These are phyloP conservation scores for Sphaerulina vaccinii DNA, from an alignment of 2,329 filamentous ascomycete genomes.

Conservation along the genomic window DNA sequence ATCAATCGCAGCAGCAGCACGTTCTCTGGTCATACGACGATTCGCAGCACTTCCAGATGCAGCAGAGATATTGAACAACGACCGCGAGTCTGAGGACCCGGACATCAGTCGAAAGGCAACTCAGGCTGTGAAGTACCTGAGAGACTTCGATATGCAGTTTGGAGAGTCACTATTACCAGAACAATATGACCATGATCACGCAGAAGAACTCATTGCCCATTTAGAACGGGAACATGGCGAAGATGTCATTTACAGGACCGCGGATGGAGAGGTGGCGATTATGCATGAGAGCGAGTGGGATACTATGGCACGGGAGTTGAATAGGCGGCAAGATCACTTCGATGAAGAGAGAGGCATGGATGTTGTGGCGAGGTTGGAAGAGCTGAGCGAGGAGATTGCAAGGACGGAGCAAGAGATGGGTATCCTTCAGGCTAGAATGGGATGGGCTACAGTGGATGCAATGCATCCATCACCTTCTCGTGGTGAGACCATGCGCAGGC, in stretches of 20 bases:
- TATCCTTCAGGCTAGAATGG: constrained; percentile 62
- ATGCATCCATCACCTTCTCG: constrained; percentile 9
- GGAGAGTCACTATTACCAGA: constrained; percentile 13
- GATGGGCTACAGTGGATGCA: constrained; percentile 23
- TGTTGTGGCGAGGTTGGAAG: constrained; percentile 18
- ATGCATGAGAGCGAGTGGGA: constrained; percentile 16
- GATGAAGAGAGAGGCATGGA: constrained; percentile 9
- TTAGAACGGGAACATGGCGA: too few species aligned
- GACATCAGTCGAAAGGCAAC: constrained; percentile 17
- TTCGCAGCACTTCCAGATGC: constrained; percentile 18
- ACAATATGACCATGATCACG: neutral
- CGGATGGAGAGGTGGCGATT: constrained; percentile 8
- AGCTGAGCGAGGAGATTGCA: constrained; percentile 18
- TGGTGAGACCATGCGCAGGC: constrained; percentile 63
- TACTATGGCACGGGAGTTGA: constrained; percentile 6
- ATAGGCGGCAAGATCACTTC: constrained; percentile 2
- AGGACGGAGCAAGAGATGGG: constrained; percentile 28
- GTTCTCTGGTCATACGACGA: constrained; percentile 30
- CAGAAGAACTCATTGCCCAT: neutral
- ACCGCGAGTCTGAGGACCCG: constrained; percentile 19
- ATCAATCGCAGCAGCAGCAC: constrained; percentile 44
- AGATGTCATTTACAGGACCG: constrained; percentile 1
- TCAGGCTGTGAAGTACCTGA: constrained; percentile 24
- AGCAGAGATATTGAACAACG: constrained; percentile 19
- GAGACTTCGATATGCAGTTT: constrained; percentile 29